A percentile compares a stretch with the other conserved stretches of the same genome.
Evolutionary conservation across 768 basidiomycete species (phyloP).

Genomic region (Phanerochaete carnosa): DNA sequence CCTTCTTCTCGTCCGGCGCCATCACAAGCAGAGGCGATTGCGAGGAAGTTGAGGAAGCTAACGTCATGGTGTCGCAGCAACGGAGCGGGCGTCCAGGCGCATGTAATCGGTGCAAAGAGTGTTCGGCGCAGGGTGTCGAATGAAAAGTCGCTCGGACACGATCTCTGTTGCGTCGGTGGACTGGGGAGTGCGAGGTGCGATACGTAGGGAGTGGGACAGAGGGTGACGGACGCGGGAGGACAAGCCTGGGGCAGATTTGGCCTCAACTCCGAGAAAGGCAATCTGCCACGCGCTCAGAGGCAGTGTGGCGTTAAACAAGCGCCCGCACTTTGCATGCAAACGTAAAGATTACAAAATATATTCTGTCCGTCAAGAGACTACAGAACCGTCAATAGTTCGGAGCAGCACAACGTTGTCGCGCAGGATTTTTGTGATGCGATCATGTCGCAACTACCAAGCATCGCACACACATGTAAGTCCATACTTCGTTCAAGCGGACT

Average conservation of each 20-base stretch:
- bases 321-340: not conserved
- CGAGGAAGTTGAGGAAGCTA: not conserved
- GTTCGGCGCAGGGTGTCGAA: no score
- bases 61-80: not conserved
- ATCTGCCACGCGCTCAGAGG: not conserved
- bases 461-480: not conserved
- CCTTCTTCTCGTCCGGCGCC: slow-evolving; percentile 14
- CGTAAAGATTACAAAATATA: not conserved
- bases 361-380: not conserved
- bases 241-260: not conserved
- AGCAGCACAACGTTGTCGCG: no score
- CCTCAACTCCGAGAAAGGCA: not conserved
- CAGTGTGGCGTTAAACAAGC: not conserved
- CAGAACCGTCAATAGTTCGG: no score
- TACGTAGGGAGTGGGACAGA: no score
- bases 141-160: no score
- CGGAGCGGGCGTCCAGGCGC: not conserved
- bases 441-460: no score
- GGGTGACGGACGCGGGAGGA: not conserved
- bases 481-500: not conserved
- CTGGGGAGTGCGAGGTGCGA: no score
- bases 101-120: not conserved
- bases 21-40: not conserved
- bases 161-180: no score
- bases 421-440: no score